These are phyloP conservation scores for Fraxinus quadrangulata DNA, from an alignment of 257 asterid species.

Conservation along the genomic window DNA sequence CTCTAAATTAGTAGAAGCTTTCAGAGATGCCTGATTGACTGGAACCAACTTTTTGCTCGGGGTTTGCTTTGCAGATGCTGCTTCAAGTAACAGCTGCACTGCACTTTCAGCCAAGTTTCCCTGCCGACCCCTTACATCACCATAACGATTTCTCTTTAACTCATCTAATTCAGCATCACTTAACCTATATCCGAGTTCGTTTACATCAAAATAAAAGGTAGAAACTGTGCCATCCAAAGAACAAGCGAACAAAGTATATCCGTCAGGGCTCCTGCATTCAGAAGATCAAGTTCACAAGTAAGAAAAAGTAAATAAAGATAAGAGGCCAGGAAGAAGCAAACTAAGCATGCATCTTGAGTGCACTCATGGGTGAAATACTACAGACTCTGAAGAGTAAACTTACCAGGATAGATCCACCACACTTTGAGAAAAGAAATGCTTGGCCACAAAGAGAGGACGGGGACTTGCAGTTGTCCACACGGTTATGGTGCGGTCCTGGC, in stretches of 20 bases:
- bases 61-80: constrained; percentile 68
- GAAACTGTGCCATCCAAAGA: constrained; percentile 95
- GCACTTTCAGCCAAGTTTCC: constrained; percentile 93
- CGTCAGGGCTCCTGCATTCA: constrained; percentile 93
- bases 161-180: constrained; percentile 84
- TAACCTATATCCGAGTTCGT: constrained; percentile 74
- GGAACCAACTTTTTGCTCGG: constrained; percentile 48
- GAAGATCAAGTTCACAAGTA: constrained; percentile 19
- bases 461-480: constrained; percentile 99
- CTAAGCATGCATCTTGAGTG: constrained; percentile 18
- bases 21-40: constrained; percentile 45
- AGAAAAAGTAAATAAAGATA: constrained; percentile 16
- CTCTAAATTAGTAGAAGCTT: constrained; percentile 46
- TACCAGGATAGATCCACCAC: constrained; percentile 98
- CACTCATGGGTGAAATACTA: constrained; percentile 14
- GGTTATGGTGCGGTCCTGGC: constrained; percentile 97
- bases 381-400: constrained; percentile 24
- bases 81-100: constrained; percentile 87
- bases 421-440: constrained; percentile 95
- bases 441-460: constrained; percentile 98
- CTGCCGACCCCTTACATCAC: constrained; percentile 83
- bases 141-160: constrained; percentile 78
- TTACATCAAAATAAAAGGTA: constrained; percentile 77
- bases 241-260: constrained; percentile 91
- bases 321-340: constrained; percentile 10